These are phyloP conservation scores for Keithomyces neogunnii DNA, from an alignment of 2,329 filamentous ascomycete species.

Conservation along the genomic window DNA sequence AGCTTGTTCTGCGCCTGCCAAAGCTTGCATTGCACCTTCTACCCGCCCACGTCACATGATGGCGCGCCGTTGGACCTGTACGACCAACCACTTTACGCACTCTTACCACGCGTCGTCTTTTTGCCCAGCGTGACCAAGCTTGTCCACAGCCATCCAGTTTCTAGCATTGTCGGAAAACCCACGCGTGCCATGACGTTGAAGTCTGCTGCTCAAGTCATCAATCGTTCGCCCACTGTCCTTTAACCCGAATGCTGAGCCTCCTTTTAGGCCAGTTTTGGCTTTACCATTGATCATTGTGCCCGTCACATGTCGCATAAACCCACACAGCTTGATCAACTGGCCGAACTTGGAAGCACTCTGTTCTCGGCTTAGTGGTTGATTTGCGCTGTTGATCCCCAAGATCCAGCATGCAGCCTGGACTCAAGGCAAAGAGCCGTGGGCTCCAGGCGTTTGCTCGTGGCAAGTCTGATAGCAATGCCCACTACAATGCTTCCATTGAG, in stretches of 20 bases:
- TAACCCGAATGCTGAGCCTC: background rate
- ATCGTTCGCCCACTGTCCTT: background rate
- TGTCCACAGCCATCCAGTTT: no score
- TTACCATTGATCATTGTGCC: no score
- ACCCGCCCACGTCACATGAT: slow-evolving; percentile 16
- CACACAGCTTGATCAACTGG: background rate
- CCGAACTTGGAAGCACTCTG: background rate
- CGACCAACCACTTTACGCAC: background rate
- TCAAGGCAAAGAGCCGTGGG: slow-evolving; percentile 23
- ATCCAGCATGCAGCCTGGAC: slow-evolving; percentile 18
- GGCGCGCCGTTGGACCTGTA: slow-evolving; percentile 11
- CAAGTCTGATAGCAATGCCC: slow-evolving; percentile 15
- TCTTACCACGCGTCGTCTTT: background rate
- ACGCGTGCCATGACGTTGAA: no score
- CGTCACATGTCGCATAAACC: background rate
- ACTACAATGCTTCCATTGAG: slow-evolving; percentile 12
- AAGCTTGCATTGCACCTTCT: no score
- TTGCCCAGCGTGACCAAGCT: background rate
- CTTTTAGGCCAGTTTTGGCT: no score
- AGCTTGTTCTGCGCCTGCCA: no score
- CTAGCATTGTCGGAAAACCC: no score
- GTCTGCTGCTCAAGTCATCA: background rate
- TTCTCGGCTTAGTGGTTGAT: background rate
- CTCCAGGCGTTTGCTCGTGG: slow-evolving; percentile 23
- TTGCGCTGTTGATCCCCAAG: background rate